These are phyloP conservation scores for Euphrasia arctica DNA, from an alignment of 305 asterid genomes.

Conservation along the genomic window DNA sequence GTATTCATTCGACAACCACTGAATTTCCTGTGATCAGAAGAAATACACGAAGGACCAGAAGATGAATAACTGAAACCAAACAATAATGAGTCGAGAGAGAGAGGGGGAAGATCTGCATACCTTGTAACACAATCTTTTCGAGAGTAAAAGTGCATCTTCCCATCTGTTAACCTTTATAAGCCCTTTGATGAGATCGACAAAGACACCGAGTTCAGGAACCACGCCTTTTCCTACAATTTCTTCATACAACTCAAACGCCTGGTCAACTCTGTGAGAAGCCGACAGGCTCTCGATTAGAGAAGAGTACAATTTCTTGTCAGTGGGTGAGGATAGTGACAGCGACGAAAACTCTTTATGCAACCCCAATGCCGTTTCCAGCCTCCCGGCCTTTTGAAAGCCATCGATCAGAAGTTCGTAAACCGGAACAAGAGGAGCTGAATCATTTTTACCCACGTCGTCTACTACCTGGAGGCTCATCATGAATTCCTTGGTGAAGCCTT, in stretches of 20 bases:
- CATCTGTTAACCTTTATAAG: conserved; percentile 58
- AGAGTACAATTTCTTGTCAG: conserved; percentile 41
- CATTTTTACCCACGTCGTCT: conserved; percentile 50
- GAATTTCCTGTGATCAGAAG: conserved; percentile 43
- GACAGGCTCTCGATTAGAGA: conserved; percentile 60
- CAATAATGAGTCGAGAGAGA: neutral
- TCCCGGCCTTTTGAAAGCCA: conserved; percentile 77
- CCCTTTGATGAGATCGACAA: conserved; percentile 66
- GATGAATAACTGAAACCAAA: conserved; percentile 14
- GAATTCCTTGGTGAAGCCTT: conserved; percentile 76
- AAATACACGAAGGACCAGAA: conserved; percentile 18
- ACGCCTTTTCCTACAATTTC: conserved; percentile 56
- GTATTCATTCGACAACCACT: conserved; percentile 41
- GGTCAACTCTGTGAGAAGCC: conserved; percentile 49
- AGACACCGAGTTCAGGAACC: conserved; percentile 52
- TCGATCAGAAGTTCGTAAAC: conserved; percentile 67
- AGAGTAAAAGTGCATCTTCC: conserved; percentile 73
- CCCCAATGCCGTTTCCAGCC: conserved; percentile 65
- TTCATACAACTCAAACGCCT: conserved; percentile 61
- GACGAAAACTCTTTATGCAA: conserved; percentile 58
- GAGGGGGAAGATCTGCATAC: conserved; percentile 36
- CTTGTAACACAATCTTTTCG: conserved; percentile 67
- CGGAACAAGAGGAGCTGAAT: conserved; percentile 54
- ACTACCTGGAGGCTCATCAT: conserved; percentile 57
- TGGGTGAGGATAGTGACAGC: conserved; percentile 30